These are phyloP conservation scores for Daucus carota DNA, from an alignment of 129 eudicot genomes.

Conservation along the genomic window DNA sequence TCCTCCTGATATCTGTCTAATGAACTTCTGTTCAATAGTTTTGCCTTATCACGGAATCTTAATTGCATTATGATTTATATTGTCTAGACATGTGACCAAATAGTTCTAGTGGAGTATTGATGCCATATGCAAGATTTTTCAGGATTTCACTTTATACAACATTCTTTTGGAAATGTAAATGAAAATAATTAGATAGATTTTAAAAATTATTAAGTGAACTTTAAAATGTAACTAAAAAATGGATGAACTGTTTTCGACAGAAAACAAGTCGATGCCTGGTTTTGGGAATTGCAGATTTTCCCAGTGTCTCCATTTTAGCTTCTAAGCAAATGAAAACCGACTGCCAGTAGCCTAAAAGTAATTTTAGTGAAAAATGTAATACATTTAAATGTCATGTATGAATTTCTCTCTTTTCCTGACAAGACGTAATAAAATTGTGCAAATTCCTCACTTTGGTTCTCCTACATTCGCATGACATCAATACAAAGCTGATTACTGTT, in stretches of 20 bases:
- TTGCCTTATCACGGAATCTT: background rate
- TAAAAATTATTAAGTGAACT: background rate
- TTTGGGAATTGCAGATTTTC: background rate
- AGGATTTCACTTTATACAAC: background rate
- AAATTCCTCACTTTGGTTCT: background rate
- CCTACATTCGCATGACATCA: background rate
- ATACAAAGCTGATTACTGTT: background rate
- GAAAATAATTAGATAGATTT: background rate
- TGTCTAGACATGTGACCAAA: background rate
- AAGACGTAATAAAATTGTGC: no score
- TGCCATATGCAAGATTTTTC: background rate
- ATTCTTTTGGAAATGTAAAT: background rate
- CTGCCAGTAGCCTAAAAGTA: background rate
- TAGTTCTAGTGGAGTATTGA: background rate
- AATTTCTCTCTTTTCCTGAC: no score
- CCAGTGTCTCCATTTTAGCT: background rate
- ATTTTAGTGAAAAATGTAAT: no score
- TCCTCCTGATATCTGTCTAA: conserved; percentile 6
- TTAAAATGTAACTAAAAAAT: background rate
- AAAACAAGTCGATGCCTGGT: background rate
- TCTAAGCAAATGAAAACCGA: background rate
- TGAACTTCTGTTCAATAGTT: background rate
- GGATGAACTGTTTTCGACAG: background rate
- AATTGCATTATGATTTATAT: background rate
- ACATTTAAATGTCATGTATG: no score